Evolutionary conservation across 1,139 yeast species (phyloP).

Genomic region (Zygosaccharomyces pseudobailii): DNA sequence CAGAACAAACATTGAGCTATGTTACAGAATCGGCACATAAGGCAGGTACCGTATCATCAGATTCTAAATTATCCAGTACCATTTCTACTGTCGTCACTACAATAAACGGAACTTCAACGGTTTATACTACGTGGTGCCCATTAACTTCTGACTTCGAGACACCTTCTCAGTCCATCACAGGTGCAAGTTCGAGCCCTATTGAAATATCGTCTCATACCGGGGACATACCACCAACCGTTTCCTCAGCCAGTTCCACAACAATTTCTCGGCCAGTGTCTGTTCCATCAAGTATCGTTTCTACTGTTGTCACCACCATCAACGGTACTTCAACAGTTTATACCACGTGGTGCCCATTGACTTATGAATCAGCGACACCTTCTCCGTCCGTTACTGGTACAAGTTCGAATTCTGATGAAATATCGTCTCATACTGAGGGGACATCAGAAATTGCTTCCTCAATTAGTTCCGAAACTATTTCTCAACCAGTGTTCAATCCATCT

Average conservation of each 20-base stretch:
- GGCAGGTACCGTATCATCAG: too few relatives aligned
- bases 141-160: slow-evolving; percentile 17
- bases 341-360: slow-evolving; percentile 42
- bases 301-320: slow-evolving; percentile 3
- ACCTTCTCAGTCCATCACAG: too few relatives aligned
- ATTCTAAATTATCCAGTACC: not conserved
- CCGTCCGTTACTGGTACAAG: too few relatives aligned
- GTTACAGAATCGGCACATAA: too few relatives aligned
- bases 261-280: not conserved
- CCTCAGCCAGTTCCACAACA: too few relatives aligned
- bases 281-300: not conserved
- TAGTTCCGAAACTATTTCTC: not conserved
- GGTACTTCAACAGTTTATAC: slow-evolving; percentile 26
- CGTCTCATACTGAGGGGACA: too few relatives aligned
- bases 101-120: slow-evolving; percentile 6
- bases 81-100: slow-evolving; percentile 3
- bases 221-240: too few relatives aligned
- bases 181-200: too few relatives aligned
- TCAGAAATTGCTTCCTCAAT: too few relatives aligned
- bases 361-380: not conserved
- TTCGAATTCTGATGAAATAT: too few relatives aligned
- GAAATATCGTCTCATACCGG: too few relatives aligned
- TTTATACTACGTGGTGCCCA: slow-evolving; percentile 43
- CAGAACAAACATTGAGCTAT: too few relatives aligned
- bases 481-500: not conserved